phyloP scores from a whole-genome alignment of 2,329 filamentous ascomycete genomes.

The Chaetomium olivaceum region DNA sequence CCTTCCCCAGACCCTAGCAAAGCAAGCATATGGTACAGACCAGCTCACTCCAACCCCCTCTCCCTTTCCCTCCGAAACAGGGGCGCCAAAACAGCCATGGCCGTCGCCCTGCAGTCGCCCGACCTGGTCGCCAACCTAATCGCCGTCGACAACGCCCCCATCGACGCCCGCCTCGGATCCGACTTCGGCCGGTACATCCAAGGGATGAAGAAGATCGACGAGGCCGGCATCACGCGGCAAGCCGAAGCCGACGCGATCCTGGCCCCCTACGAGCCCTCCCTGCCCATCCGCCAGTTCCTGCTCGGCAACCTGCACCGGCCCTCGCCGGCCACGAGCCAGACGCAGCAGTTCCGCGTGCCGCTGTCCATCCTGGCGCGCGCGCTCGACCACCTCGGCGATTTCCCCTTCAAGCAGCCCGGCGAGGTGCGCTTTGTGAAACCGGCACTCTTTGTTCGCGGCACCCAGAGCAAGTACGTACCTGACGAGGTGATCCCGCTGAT shows the following conservation, averaged over 20 bases:
- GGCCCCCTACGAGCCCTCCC: slow-evolving; percentile 68
- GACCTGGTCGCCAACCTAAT: slow-evolving; percentile 69
- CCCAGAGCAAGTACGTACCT: slow-evolving; percentile 73
- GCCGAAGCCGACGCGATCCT: slow-evolving; percentile 81
- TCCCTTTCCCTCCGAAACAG: slow-evolving; percentile 41
- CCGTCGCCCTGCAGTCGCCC: slow-evolving; percentile 72
- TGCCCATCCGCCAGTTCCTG: slow-evolving; percentile 85
- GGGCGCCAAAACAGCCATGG: slow-evolving; percentile 93
- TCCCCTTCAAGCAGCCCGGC: slow-evolving; percentile 78
- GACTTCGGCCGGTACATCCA: slow-evolving; percentile 79
- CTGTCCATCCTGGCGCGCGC: slow-evolving; percentile 67
- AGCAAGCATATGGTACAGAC: background rate
- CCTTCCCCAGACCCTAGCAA: no score
- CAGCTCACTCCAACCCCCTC: background rate
- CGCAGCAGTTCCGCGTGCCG: slow-evolving; percentile 76
- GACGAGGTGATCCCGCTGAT: slow-evolving; percentile 79
- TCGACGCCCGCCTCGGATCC: slow-evolving; percentile 72
- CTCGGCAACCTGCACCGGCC: slow-evolving; percentile 77
- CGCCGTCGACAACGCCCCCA: slow-evolving; percentile 87
- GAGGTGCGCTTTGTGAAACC: slow-evolving; percentile 70
- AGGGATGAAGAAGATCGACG: slow-evolving; percentile 81
- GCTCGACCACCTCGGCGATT: slow-evolving; percentile 78
- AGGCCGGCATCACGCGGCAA: slow-evolving; percentile 64
- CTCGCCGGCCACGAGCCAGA: slow-evolving; percentile 39
- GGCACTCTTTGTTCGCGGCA: slow-evolving; percentile 78